Evolutionary conservation across 768 basidiomycete genomes (phyloP), one percentile per base, ranked within the genome.

Genomic region (Tricholoma sp.): DNA sequence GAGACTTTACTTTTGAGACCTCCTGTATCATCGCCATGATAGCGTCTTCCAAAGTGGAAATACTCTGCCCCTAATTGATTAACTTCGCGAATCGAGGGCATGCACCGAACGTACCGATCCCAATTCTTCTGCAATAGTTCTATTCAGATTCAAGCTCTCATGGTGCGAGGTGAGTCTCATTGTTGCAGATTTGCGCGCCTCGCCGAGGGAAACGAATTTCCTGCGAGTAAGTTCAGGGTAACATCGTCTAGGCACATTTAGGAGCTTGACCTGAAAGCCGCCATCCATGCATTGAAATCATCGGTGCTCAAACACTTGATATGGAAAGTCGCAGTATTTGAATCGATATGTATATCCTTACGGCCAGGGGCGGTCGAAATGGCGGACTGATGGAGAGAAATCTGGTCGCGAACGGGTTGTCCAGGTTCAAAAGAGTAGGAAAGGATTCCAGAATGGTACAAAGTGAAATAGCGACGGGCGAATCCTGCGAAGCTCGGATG

Each of bases 331-430:
- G 85, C 86, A 44, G 76, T 83, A 63, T 75, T 79, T 3, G 88
- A 84, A 64, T 94, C 91, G 49, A 94, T 76, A 63, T 91, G 89
- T 50, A 93, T 89, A 63, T 92, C 88, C 67, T 80, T 89, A 57
- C 85, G 81, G 4, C 85, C 85, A n/a, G 76, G 75, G 4, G 82
- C 76, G 17, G 88, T 89, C 18, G 89, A 84, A 57, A 93, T 84
- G n/a, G 89, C 89, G 31, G 91, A 88, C 63, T 82, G 80, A 41
- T 81, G 78, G 15, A 88, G 72, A 20, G 74, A 76, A 50, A 92
- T 71, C 59, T 85, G 81, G 67, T 93, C 91, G 49, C 91, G 82
- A 56, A 82, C 64, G 17, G 88, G 84, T 55, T 83, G 84, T 10
- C 83, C 85, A 11, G 86, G 88, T 57, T 85, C 82, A 57, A 90